Percentiles rank a stretch among this genome's conserved stretches.
Conservation (phyloP, 495 filamentous ascomycete genomes). For the Amphirosellinia nigrospora region DNA sequence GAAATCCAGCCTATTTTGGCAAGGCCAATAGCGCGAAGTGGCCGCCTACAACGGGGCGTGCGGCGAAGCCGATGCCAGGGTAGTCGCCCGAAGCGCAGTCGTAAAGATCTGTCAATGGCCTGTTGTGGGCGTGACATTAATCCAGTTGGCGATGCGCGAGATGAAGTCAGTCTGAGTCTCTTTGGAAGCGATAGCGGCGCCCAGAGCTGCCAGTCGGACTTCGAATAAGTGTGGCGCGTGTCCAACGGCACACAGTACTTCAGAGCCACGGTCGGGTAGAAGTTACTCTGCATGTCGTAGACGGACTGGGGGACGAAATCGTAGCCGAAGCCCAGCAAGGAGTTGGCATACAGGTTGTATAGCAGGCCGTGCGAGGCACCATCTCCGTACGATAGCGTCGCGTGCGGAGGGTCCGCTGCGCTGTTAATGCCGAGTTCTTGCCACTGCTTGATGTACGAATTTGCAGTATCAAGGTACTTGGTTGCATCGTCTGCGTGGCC, state of each 20-base stretch:
- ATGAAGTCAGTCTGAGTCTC: constrained; percentile 71
- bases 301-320: constrained; percentile 69
- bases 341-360: constrained; percentile 87
- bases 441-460: constrained; percentile 79
- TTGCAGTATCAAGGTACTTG: constrained; percentile 70
- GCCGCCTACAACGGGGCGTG: constrained; percentile 81
- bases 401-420: constrained; percentile 68
- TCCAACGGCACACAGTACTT: constrained; percentile 85
- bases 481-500: constrained; percentile 64
- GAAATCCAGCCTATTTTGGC: constrained; percentile 17
- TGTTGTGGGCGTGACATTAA: constrained; percentile 76
- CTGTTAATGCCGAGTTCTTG: constrained; percentile 72
- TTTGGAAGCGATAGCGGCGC: constrained; percentile 70
- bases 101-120: constrained; percentile 81
- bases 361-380: constrained; percentile 65
- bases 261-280: constrained; percentile 77
- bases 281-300: constrained; percentile 79
- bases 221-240: constrained; percentile 82
- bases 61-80: constrained; percentile 71
- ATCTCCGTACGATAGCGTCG: constrained; percentile 67
- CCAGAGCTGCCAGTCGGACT: constrained; percentile 90
- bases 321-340: constrained; percentile 69
- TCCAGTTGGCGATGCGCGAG: constrained; percentile 72
- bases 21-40: constrained; percentile 82
- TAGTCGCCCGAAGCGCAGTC: constrained; percentile 67